Percentiles rank a stretch among this genome's conserved stretches.
Evolutionary conservation across 306 rosid species (phyloP).

Genomic region (Prinsepia uniflora): DNA sequence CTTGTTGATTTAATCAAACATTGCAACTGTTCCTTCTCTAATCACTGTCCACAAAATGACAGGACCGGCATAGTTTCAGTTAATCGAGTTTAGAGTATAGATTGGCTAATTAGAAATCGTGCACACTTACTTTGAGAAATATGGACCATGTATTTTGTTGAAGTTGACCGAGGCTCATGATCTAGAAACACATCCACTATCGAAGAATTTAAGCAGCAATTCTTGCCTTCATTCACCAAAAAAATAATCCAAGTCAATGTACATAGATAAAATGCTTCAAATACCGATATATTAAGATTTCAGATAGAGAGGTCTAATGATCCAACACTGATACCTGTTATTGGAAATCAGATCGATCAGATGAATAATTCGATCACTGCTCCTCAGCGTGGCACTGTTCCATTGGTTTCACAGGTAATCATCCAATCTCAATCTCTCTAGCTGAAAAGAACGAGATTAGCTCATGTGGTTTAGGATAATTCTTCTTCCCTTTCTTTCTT

Average conservation of each 20-base stretch:
- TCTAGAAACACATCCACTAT: slow-evolving; percentile 54
- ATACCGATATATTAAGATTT: neutral
- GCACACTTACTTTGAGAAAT: slow-evolving; percentile 68
- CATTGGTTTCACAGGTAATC: too few relatives aligned
- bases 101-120: neutral
- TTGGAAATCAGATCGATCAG: too few relatives aligned
- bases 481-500: too few relatives aligned
- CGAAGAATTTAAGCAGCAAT: slow-evolving; percentile 57
- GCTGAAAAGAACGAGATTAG: too few relatives aligned
- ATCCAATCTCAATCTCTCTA: too few relatives aligned
- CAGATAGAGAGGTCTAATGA: too few relatives aligned
- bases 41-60: slow-evolving; percentile 19
- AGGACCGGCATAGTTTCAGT: neutral
- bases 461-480: too few relatives aligned
- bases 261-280: neutral
- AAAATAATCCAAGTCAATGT: neutral
- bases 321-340: slow-evolving; percentile 34
- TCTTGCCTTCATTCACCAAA: slow-evolving; percentile 52
- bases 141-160: slow-evolving; percentile 88
- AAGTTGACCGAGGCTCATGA: slow-evolving; percentile 84
- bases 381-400: too few relatives aligned
- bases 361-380: too few relatives aligned
- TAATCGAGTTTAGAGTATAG: neutral
- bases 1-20: slow-evolving; percentile 25
- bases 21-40: slow-evolving; percentile 27